Base-by-base conservation (phyloP, 345 rosid genomes). In the Eucalyptus sp. region DNA sequence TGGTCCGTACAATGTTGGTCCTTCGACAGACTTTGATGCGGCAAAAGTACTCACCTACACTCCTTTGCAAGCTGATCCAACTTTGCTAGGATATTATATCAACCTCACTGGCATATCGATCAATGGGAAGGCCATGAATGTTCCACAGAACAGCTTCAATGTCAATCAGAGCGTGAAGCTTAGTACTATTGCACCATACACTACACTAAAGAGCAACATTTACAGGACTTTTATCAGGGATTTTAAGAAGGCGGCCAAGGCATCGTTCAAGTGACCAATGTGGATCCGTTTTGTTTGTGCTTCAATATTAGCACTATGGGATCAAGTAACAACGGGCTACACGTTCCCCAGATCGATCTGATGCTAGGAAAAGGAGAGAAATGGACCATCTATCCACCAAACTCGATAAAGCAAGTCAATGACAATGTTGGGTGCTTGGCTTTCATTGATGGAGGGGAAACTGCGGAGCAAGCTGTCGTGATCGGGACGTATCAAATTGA, bases 401-500 rank as follows among this genome's bases (percentile, higher is more conserved):
- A 87, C 79, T 87, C 33, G 54, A 41, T 62, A 66, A 66, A 25
- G 79, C 50, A 37, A 20, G 25, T 62, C 18, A 8, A 44, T 27
- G 33, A 60, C 22, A 31, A 87, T 18, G 5, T 60, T 58, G 17
- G 4, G 71, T 33, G 88, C 88, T 41, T 86, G 49, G 33, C 48
- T 29, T 51, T 86, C 33, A 13, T 56, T 2, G 76, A 86, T 3
- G 76, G 88, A 24, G 37, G 71, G 44, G 29, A 31, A 41, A 54
- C 33, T 3, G 25, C 56, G 1, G 76, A n/a, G 50, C 80, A 87
- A 13, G 87, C 91, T 58, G 90, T 92, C 37, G 88, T 88, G 88
- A 91, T 91, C 33, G 92, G 92, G 50, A 52, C 89, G 86, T 52
- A 89, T 88, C 90, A 91, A 62, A 88, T 91, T 90, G 93, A 89